Evolutionary conservation across 768 basidiomycete species (phyloP).

Genomic region (Termitomyces sp.): DNA sequence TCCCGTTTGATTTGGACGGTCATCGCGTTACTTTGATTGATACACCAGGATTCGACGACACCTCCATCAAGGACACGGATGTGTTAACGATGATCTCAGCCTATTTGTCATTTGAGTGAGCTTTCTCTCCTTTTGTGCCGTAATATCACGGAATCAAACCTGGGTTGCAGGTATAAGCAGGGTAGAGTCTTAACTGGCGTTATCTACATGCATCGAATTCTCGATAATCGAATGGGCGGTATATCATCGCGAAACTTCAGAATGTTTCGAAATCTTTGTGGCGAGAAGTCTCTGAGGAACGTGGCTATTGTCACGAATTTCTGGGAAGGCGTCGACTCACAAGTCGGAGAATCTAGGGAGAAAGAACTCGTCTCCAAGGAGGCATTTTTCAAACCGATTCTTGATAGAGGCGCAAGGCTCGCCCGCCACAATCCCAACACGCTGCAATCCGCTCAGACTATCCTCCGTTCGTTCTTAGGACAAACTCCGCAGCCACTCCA

Average conservation of each 20-base stretch:
- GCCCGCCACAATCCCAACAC: not conserved
- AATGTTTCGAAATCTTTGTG: slow-evolving; percentile 13
- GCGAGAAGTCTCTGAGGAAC: slow-evolving; percentile 8
- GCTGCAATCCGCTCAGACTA: not conserved
- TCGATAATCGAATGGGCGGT: not conserved
- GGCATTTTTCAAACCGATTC: not conserved
- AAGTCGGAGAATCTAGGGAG: slow-evolving; percentile 5
- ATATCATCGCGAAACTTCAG: slow-evolving; percentile 13
- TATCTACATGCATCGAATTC: not conserved
- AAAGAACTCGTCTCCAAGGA: not conserved
- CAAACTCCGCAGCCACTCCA: slow-evolving; percentile 25
- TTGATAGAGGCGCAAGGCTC: not conserved
- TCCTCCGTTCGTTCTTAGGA: not conserved
- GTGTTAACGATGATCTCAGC: slow-evolving; percentile 1
- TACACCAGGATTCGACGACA: slow-evolving; percentile 59
- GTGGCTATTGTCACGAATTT: slow-evolving; percentile 11
- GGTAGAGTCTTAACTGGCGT: not conserved
- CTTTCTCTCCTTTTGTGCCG: not conserved
- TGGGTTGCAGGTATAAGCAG: not conserved
- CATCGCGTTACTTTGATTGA: slow-evolving; percentile 42
- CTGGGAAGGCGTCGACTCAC: slow-evolving; percentile 6
- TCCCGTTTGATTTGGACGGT: not conserved
- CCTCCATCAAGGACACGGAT: slow-evolving; percentile 39
- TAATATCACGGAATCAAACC: not conserved
- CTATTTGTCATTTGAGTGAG: not conserved